Percentiles rank a stretch among this genome's conserved stretches.
Conservation (phyloP, 2,329 filamentous ascomycete genomes). For the Fulvia fulva region DNA sequence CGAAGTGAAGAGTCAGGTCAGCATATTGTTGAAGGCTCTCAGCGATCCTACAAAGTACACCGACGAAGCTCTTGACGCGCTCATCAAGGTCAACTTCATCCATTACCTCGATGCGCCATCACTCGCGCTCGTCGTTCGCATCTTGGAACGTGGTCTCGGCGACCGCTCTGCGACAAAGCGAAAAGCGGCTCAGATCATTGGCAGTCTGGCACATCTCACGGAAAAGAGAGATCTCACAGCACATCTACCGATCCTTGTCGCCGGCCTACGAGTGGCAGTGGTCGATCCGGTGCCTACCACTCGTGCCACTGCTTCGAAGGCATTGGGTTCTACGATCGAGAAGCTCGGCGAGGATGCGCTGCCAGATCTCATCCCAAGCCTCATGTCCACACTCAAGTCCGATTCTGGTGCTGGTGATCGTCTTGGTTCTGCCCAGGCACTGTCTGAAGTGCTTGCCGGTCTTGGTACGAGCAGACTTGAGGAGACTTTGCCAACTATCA, state of each 20-base stretch:
- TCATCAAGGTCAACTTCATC: constrained; percentile 97
- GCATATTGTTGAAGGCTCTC: constrained; percentile 87
- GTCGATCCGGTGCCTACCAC: constrained; percentile 97
- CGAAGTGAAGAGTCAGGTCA: constrained; percentile 89
- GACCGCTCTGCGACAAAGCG: constrained; percentile 93
- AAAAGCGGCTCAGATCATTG: constrained; percentile 96
- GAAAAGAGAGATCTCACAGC: constrained; percentile 90
- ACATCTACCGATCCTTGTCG: constrained; percentile 87
- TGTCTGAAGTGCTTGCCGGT: constrained; percentile 92
- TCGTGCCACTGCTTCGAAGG: constrained; percentile 91
- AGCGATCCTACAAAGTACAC: constrained; percentile 98
- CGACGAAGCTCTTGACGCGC: constrained; percentile 83
- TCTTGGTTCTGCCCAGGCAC: constrained; percentile 90
- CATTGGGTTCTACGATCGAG: constrained; percentile 92
- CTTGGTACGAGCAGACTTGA: constrained; percentile 88
- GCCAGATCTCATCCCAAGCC: constrained; percentile 91
- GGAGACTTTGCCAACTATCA: constrained; percentile 90
- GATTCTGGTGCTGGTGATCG: constrained; percentile 95
- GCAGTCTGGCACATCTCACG: constrained; percentile 92
- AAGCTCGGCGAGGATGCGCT: constrained; percentile 96
- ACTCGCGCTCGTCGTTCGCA: constrained; percentile 87
- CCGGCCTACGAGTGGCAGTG: constrained; percentile 80
- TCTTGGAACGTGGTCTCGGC: constrained; percentile 84
- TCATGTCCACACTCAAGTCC: constrained; percentile 97
- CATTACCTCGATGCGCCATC: constrained; percentile 98